A percentile compares a stretch with the other conserved stretches of the same genome.
These are phyloP conservation scores for Vachellia collinsii DNA, from an alignment of 306 rosid genomes.

Conservation along the genomic window DNA sequence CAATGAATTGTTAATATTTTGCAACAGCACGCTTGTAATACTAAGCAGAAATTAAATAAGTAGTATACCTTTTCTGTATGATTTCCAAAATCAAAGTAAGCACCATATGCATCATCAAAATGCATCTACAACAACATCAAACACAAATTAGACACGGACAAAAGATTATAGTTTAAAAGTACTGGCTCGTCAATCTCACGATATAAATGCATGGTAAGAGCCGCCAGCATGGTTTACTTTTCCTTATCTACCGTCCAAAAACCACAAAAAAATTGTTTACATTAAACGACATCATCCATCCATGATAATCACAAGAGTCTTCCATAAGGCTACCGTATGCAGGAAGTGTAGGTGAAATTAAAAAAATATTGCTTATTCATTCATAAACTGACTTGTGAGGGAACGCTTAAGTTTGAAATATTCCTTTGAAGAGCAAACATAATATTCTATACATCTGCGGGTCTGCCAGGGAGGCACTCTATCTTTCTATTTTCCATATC, in stretches of 20 bases:
- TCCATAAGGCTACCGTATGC: conserved; percentile 11
- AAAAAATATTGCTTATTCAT: conserved; percentile 2
- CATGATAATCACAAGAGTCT: background rate
- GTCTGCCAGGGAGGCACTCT: background rate
- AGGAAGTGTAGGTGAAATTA: background rate
- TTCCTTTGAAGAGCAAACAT: background rate
- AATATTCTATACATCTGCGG: background rate
- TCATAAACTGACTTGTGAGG: background rate
- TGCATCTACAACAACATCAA: conserved; percentile 76
- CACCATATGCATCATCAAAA: conserved; percentile 67
- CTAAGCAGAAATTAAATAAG: conserved; percentile 6
- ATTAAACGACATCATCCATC: background rate
- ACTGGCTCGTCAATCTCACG: conserved; percentile 6
- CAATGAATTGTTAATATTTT: conserved; percentile 21
- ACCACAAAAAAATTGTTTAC: background rate
- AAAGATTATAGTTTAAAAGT: conserved; percentile 18
- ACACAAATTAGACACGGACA: conserved; percentile 38
- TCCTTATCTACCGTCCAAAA: conserved; percentile 10
- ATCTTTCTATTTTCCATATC: conserved; percentile 4
- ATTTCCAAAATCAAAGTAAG: conserved; percentile 90
- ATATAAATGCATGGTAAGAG: conserved; percentile 16
- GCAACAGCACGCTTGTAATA: conserved; percentile 7
- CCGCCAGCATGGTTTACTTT: conserved; percentile 30
- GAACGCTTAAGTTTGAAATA: background rate
- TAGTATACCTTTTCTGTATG: conserved; percentile 89